Evolutionary conservation across 2,329 filamentous ascomycete species (phyloP), one percentile per base, ranked within the genome.

Genomic region (Alternaria angustiovoidea): DNA sequence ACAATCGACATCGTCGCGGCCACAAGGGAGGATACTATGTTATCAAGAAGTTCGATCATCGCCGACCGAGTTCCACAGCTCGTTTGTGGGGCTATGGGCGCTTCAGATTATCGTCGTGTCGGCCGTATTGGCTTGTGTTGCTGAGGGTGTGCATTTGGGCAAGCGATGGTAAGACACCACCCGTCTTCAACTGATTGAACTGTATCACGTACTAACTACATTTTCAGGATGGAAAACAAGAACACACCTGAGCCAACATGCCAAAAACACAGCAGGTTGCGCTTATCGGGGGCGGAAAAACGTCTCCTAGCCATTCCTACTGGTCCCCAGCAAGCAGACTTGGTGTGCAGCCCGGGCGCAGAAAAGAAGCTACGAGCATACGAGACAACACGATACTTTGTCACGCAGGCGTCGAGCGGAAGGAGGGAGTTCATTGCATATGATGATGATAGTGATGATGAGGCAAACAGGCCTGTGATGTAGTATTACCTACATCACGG

Each of bases 381-480:
- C 36, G 65, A 68, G n/a, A 34, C 65, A 3, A 60, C 58, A 26
- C 54, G 59, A 12, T 71, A 67, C 22, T 65, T 70, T 38, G 51
- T 66, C 6, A 62, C 59, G 11, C 65, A 67, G n/a, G 52, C 62
- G 14, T 39, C 59, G 16, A 63, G 58, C 39, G 67, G 68, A 36
- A 64, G 64, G 26, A 57, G 63, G 9, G 67, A 71, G 26, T 75
- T 70, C 39, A 66, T 68, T 38, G 65, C 67, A 7, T 73, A 74
- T 52, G 69, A 73, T 6, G 71, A 72, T 24, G 73, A 76, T 12
- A 69, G 72, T 8, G 74, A 77, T 46, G 74, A 76, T 53, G 74
- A 77, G 64, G 61, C 68, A 51, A 70, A 72, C 47, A 64, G 73
- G 39, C 73, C 74, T 4, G 73, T 77, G 26, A 74, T 77, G 73